Percentiles rank a stretch among this genome's conserved stretches.
Conservation (phyloP, 1,284 basidiomycete species). For the Heterobasidion occidentale region DNA sequence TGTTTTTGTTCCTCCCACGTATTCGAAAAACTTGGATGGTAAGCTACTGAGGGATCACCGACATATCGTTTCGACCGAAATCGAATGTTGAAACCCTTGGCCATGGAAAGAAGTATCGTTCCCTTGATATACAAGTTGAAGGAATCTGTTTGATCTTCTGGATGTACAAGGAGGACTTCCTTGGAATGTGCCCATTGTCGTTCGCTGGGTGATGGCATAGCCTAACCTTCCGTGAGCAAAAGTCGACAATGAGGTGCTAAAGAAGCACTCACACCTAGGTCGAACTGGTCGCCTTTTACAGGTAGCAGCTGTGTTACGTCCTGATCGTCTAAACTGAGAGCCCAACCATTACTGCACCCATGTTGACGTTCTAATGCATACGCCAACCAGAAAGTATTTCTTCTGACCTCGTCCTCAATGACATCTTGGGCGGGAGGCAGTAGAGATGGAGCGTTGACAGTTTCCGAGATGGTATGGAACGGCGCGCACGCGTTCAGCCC, state of each 20-base stretch:
- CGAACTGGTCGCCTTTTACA: constrained; percentile 50
- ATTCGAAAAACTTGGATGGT: constrained; percentile 17
- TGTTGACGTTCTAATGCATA: constrained; percentile 58
- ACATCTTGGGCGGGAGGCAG: constrained; percentile 48
- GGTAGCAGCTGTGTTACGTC: constrained; percentile 67
- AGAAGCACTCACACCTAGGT: constrained; percentile 42
- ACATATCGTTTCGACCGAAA: constrained; percentile 52
- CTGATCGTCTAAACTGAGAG: constrained; percentile 61
- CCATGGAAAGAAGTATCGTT: constrained; percentile 55
- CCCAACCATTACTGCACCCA: constrained; percentile 63
- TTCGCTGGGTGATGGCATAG: constrained; percentile 16
- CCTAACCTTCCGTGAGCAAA: not conserved
- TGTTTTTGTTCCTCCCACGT: constrained; percentile 19
- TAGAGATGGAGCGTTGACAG: constrained; percentile 45
- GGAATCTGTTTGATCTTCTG: constrained; percentile 58
- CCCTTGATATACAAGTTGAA: constrained; percentile 73
- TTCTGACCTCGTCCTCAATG: constrained; percentile 60
- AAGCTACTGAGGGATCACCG: constrained; percentile 37
- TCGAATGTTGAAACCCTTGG: constrained; percentile 67
- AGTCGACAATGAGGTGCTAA: constrained; percentile 3
- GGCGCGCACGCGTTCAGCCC: constrained; percentile 64
- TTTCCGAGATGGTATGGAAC: constrained; percentile 53
- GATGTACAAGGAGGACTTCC: constrained; percentile 42
- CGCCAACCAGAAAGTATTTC: constrained; percentile 69
- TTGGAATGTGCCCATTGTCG: constrained; percentile 64